Evolutionary conservation across 75 land plant species (phyloP).

Genomic region (Selaginella tamariscina): DNA sequence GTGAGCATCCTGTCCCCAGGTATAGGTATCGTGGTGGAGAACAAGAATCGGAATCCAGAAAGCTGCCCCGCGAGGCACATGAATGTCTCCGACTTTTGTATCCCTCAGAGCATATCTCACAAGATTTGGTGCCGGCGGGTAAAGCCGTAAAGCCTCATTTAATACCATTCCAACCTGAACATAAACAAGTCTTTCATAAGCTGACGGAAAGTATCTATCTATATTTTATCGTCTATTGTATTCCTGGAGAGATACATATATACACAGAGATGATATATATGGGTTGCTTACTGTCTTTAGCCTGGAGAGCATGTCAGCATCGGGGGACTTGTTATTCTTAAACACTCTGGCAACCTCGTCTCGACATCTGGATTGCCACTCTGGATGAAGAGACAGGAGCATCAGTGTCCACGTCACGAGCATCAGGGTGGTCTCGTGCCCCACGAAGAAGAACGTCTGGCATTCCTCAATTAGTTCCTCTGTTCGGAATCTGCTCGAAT

Average conservation of each 20-base stretch:
- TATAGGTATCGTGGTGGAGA: constrained; percentile 36
- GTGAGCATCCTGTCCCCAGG: constrained; percentile 70
- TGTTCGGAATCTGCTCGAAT: constrained; percentile 39
- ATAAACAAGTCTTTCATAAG: too few relatives aligned
- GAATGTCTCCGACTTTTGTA: neutral
- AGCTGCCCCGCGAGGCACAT: neutral
- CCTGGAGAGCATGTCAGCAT: constrained; percentile 25
- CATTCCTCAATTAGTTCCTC: constrained; percentile 24
- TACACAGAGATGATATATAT: neutral
- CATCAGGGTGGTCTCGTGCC: constrained; percentile 22
- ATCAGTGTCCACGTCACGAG: neutral
- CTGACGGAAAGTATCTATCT: neutral
- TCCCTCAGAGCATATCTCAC: neutral
- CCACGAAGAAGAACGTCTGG: too few relatives aligned
- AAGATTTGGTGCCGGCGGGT: constrained; percentile 2
- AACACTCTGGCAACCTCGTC: neutral
- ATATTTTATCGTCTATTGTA: neutral
- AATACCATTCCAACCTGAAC: neutral
- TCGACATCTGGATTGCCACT: neutral
- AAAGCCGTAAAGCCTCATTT: constrained; percentile 3
- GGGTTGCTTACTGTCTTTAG: constrained; percentile 31
- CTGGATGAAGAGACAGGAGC: neutral
- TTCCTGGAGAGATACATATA: neutral
- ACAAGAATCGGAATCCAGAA: constrained; percentile 3
- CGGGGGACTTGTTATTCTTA: constrained; percentile 1